Evolutionary conservation across 208 protist genomes (phyloP).

Genomic region (Crithidia mellificae): DNA sequence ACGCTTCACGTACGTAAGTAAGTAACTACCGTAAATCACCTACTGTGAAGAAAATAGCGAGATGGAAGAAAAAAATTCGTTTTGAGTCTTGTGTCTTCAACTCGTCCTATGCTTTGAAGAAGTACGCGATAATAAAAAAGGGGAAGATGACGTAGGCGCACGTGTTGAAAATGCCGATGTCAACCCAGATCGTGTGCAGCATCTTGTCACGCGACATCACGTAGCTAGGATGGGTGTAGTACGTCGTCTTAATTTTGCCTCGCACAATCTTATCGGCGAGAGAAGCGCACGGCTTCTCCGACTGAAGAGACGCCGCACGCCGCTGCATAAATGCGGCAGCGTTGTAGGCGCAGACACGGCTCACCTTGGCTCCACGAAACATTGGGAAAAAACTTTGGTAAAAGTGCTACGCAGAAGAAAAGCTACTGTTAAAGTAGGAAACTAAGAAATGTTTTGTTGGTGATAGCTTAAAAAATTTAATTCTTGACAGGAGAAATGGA

Average conservation of each 20-base stretch:
- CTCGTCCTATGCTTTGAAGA: conserved; percentile 79
- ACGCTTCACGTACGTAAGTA: conserved; percentile 13
- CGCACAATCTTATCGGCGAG: conserved; percentile 89
- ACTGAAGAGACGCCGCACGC: conserved; percentile 60
- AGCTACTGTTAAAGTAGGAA: background rate
- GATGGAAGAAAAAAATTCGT: background rate
- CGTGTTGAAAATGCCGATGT: conserved; percentile 75
- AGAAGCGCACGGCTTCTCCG: conserved; percentile 83
- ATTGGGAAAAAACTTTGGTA: conserved; percentile 13
- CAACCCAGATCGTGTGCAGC: conserved; percentile 89
- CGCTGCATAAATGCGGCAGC: conserved; percentile 36
- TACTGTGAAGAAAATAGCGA: conserved; percentile 2
- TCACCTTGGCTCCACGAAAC: conserved; percentile 36
- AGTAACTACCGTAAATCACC: conserved; percentile 7
- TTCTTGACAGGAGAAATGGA: no score
- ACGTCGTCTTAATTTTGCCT: conserved; percentile 45
- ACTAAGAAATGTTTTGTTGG: background rate
- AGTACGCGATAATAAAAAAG: conserved; percentile 83
- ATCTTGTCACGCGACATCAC: conserved; percentile 91
- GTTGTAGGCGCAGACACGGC: conserved; percentile 13
- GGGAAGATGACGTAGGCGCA: conserved; percentile 71
- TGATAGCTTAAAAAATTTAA: no score
- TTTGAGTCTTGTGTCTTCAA: background rate
- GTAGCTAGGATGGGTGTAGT: conserved; percentile 88
- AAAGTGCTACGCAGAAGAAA: background rate